Evolutionary conservation across 169 alveolate genomes (phyloP).

Genomic region (Plasmodium berghei): DNA sequence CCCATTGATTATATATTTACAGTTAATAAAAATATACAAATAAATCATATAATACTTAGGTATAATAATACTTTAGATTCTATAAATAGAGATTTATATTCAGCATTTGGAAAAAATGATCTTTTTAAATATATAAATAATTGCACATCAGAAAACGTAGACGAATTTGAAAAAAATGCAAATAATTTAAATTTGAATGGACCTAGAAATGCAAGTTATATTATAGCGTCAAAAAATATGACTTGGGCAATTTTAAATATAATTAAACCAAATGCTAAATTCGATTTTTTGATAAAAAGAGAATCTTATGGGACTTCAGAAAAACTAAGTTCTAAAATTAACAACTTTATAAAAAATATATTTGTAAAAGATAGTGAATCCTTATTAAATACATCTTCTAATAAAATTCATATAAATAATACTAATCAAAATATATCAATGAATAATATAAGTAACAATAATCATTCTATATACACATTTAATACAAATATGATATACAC

Average conservation of each 20-base stretch:
- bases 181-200: not conserved
- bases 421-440: not conserved
- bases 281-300: constrained; percentile 39
- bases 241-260: constrained; percentile 38
- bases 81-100: constrained; percentile 38
- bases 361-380: constrained; percentile 33
- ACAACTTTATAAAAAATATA: constrained; percentile 62
- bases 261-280: constrained; percentile 10
- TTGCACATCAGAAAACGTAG: not conserved
- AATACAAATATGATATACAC: constrained; percentile 32
- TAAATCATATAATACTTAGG: constrained; percentile 55
- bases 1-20: constrained; percentile 51
- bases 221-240: constrained; percentile 29
- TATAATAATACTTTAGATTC: constrained; percentile 26
- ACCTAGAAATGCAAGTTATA: constrained; percentile 32
- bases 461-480: constrained; percentile 1
- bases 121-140: constrained; percentile 11
- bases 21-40: constrained; percentile 44
- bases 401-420: not conserved
- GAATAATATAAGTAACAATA: constrained; percentile 10
- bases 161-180: not conserved
- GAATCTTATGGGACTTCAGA: constrained; percentile 45
- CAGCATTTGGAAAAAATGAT: constrained; percentile 33
- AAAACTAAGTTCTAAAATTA: constrained; percentile 59
- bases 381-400: not conserved